Base-by-base conservation (phyloP, 495 filamentous ascomycete genomes). In the Haplographium delicatum region DNA sequence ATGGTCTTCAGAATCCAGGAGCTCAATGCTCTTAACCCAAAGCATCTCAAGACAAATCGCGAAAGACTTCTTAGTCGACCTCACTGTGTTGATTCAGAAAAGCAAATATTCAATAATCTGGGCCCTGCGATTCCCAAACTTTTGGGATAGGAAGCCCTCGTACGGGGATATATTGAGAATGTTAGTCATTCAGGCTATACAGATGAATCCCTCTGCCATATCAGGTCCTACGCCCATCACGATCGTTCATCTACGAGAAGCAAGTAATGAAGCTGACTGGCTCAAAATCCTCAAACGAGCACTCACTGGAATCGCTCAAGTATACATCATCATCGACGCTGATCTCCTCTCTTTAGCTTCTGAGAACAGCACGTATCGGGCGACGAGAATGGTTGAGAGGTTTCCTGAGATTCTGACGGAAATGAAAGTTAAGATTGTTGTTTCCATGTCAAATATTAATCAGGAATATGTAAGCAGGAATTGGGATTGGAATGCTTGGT, bases 281-380 rank as follows among this genome's bases (percentile, higher is more conserved):
- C 27, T 45, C n/a, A 15, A 24, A 4, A n/a, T 48, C 16, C 31
- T 48, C n/a, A 48, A 23, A 23, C 31, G 15, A 23, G 44, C 44
- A 20, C 25, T 48, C n/a, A 48, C 44, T 11, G 44, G 44, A 18
- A 34, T 48, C 19, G 20, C 44, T 35, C 28, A 28, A 48, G 20
- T 48, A 48, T 53, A 96, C 88, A 39, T 95, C 89, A 71, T 96
- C 91, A 69, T 94, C 89, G 67, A 96, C 96, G 59, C 88, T 81
- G 58, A 96, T 81, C 75, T 96, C 95, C 72, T 96, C 4, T 28
- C 43, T 28, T 19, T 30, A 24, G 43, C 43, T 24, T 18, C 27
- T 18, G 25, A 33, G 16, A 28, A 45, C 16, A 45, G 43, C 43
- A 30, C 5, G 31, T 45, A 45, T 30, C 43, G 43, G 4, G 43